Evolutionary conservation across 441 rosid species (phyloP).

Genomic region (Pelargonium hybrid): DNA sequence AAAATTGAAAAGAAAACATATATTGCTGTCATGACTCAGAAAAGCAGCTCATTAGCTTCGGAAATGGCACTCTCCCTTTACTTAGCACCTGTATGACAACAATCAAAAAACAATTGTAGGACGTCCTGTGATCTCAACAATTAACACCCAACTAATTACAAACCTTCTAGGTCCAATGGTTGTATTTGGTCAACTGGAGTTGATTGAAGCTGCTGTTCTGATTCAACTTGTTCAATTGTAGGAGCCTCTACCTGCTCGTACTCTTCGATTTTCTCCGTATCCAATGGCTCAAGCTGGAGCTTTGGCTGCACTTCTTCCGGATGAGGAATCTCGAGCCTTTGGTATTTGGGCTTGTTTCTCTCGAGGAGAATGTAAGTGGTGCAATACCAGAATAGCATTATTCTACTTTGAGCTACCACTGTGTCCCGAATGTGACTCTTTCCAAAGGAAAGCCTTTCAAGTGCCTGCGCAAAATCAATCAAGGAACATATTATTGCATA

Average conservation of each 20-base stretch:
- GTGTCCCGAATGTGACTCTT: conserved; percentile 57
- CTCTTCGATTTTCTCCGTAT: conserved; percentile 17
- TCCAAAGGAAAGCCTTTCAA: conserved; percentile 75
- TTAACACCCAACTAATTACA: too few relatives aligned
- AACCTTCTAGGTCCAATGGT: too few relatives aligned
- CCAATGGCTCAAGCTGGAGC: conserved; percentile 35
- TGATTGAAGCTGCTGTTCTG: conserved; percentile 4
- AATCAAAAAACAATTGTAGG: too few relatives aligned
- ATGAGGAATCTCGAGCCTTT: conserved; percentile 45
- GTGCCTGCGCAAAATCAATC: conserved; percentile 48
- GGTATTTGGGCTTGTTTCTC: conserved; percentile 81
- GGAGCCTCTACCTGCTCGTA: conserved; percentile 21
- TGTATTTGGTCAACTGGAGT: too few relatives aligned
- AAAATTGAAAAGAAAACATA: too few relatives aligned
- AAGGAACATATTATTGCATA: neutral
- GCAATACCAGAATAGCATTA: conserved; percentile 74
- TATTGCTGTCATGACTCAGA: too few relatives aligned
- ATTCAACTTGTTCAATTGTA: conserved; percentile 26
- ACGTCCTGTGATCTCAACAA: too few relatives aligned
- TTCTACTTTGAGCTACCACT: conserved; percentile 62
- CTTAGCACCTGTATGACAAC: too few relatives aligned
- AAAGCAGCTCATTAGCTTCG: too few relatives aligned
- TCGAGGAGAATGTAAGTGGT: conserved; percentile 70
- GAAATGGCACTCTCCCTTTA: too few relatives aligned
- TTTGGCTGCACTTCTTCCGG: conserved; percentile 28